These are phyloP conservation scores for Suillus weaverae DNA, from an alignment of 768 basidiomycete species.

Conservation along the genomic window DNA sequence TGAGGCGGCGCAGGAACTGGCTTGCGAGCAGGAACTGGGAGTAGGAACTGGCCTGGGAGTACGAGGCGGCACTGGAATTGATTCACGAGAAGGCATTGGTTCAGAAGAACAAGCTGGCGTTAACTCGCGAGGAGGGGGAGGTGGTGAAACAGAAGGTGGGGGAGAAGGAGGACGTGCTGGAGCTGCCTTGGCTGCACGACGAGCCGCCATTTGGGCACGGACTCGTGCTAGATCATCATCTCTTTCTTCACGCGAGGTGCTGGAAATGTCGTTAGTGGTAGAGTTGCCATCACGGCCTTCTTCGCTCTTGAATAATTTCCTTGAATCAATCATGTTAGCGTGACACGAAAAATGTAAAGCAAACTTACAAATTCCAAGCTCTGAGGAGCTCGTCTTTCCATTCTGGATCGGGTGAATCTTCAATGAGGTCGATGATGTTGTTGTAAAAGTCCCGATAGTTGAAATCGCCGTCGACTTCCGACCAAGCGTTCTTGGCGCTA, in stretches of 20 bases:
- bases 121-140: neutral
- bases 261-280: no score
- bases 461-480: slow-evolving; percentile 1
- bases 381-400: slow-evolving; percentile 1
- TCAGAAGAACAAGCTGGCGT: neutral
- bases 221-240: no score
- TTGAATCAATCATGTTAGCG: neutral
- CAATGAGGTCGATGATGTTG: neutral
- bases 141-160: neutral
- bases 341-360: no score
- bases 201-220: no score
- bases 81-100: neutral
- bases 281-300: neutral
- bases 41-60: neutral
- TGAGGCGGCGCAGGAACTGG: no score
- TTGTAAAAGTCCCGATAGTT: slow-evolving; percentile 1
- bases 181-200: neutral
- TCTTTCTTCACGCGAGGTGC: no score
- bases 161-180: neutral
- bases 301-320: neutral
- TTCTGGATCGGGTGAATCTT: slow-evolving; percentile 1
- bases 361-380: slow-evolving; percentile 6
- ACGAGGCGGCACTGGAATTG: neutral
- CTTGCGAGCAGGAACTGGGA: neutral
- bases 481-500: neutral